A percentile compares a stretch with the other conserved stretches of the same genome.
phyloP scores from a whole-genome alignment of 106 monocot genomes.

The Phalaenopsis equestris region DNA sequence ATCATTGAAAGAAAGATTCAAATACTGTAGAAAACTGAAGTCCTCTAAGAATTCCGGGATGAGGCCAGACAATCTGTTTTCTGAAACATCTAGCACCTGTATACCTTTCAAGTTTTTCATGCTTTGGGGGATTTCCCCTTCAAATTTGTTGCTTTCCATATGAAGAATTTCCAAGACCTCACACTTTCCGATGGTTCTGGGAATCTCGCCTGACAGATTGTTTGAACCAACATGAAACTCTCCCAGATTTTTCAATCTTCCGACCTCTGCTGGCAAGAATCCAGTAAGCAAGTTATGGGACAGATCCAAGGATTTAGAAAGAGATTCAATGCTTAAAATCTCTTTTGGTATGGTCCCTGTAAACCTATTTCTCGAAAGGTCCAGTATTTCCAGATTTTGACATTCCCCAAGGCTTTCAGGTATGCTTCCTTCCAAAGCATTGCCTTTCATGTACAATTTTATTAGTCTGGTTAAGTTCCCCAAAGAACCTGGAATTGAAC shows the following conservation, averaged over 20 bases:
- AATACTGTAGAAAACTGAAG: not conserved
- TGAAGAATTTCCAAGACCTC: conserved; percentile 5
- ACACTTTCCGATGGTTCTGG: not conserved
- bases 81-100: conserved; percentile 8
- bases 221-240: not conserved
- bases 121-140: conserved; percentile 7
- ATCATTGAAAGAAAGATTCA: conserved; percentile 27
- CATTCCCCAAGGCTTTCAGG: not conserved
- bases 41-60: conserved; percentile 7
- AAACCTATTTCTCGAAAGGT: not conserved
- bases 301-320: not conserved
- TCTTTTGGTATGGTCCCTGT: not conserved
- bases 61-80: conserved; percentile 11
- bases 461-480: not conserved
- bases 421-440: not conserved
- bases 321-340: not conserved
- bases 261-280: conserved; percentile 9
- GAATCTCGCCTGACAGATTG: conserved; percentile 13
- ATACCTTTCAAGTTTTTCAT: conserved; percentile 4
- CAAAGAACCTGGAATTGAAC: not conserved
- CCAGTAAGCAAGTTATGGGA: conserved; percentile 16
- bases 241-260: not conserved
- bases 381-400: not conserved
- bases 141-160: conserved; percentile 12
- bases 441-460: not conserved